Evolutionary conservation across 768 basidiomycete genomes (phyloP), one percentile per base, ranked within the genome.

Genomic region (Kwoniella dejecticola): DNA sequence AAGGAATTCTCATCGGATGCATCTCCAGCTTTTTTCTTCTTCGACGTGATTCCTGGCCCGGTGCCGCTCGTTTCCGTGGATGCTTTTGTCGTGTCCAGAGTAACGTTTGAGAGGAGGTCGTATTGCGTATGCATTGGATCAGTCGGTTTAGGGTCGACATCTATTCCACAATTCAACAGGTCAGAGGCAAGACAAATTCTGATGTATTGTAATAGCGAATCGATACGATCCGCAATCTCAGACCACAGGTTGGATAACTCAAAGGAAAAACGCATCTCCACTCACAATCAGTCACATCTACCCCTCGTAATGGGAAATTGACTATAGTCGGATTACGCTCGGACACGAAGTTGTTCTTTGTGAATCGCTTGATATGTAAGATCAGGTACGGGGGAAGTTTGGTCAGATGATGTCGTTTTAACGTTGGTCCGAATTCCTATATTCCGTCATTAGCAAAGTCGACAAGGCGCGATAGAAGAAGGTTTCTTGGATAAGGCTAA

Each of bases 321-420:
- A 99, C 90, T 63, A 99, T 94, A 1, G 96, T 99, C 7, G 95
- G 95, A 72, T 99, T 99, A 80, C 96, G 96, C 79, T 99, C 96
- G 79, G 97, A 95, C 5, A 97, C 93, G 71, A 98, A 97, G 53
- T 83, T 83, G 77, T 98, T 99, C 78, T 90, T 96, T 23, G 91
- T 93, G 81, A 98, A 99, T 38, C 96, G 86, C 78, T 94, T 98
- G 83, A 89, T 94, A 77, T 95, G 90, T 19, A 97, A 82, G 71
- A 98, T 89, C 72, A 99, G 87, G 76, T 96, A 97, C 50, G 84
- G 90, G 38, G 96, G 96, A 62, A 99, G 82, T 36, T 84, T 83
- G 70, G 90, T 89, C 70, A 94, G 88, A 78, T 97, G 94, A 81
- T 88, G 97, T 57, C 93, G 84, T 69, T 89, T 87, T 33, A 99